A percentile compares a stretch with the other conserved stretches of the same genome.
Conservation (phyloP, 2,329 filamentous ascomycete species). For the Madurella fahalii region DNA sequence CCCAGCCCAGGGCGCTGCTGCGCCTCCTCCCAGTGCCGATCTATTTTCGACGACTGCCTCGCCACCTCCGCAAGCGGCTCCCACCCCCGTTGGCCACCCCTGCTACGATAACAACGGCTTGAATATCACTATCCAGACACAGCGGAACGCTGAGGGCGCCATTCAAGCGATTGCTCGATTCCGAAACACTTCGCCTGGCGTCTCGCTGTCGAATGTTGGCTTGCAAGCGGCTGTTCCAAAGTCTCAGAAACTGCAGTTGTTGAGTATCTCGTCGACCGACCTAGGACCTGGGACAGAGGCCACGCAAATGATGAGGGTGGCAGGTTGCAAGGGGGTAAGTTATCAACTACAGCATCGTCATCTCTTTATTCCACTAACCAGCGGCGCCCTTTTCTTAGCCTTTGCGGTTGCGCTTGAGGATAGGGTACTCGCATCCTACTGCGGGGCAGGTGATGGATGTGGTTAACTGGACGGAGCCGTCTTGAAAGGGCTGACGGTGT, state of each 20-base stretch:
- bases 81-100: slow-evolving; percentile 53
- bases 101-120: slow-evolving; percentile 88
- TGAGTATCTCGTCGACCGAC: slow-evolving; percentile 80
- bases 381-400: slow-evolving; percentile 52
- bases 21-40: slow-evolving; percentile 45
- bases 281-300: slow-evolving; percentile 75
- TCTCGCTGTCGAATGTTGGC: slow-evolving; percentile 67
- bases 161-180: slow-evolving; percentile 84
- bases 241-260: slow-evolving; percentile 87
- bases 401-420: slow-evolving; percentile 78
- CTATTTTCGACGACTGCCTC: slow-evolving; percentile 48
- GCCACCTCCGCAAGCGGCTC: slow-evolving; percentile 39
- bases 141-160: slow-evolving; percentile 72
- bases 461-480: slow-evolving; percentile 92
- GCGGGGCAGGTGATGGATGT: slow-evolving; percentile 76
- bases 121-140: slow-evolving; percentile 73
- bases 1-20: slow-evolving; percentile 41
- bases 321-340: slow-evolving; percentile 84
- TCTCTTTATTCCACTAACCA: background rate
- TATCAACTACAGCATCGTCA: background rate
- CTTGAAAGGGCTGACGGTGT: slow-evolving; percentile 26
- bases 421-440: slow-evolving; percentile 71
- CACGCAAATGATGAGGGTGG: slow-evolving; percentile 85
- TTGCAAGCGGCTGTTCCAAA: slow-evolving; percentile 95
- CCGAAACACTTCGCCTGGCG: slow-evolving; percentile 66